phyloP scores from a whole-genome alignment of 2,329 filamentous ascomycete species.

The Aciculosporium take region DNA sequence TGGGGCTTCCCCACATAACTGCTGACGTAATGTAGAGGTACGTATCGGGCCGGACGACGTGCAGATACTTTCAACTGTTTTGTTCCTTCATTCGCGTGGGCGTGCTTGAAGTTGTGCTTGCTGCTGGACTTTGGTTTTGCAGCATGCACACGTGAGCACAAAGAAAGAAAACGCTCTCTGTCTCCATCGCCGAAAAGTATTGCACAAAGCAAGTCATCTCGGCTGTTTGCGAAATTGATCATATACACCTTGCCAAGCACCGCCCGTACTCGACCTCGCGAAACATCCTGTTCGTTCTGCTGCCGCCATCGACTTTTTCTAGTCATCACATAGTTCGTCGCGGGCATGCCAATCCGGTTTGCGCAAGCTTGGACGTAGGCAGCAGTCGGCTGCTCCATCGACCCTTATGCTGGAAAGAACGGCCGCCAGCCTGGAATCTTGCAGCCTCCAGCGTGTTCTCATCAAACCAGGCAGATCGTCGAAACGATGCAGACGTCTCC shows the following conservation, averaged over 20 bases:
- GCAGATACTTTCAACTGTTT: too few relatives aligned
- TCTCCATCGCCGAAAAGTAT: too few relatives aligned
- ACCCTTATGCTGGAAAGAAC: constrained; percentile 44
- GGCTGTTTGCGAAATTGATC: not conserved
- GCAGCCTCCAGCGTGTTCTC: constrained; percentile 38
- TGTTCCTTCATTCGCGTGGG: too few relatives aligned
- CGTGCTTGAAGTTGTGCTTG: too few relatives aligned
- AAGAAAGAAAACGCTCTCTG: too few relatives aligned
- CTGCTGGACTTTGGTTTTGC: too few relatives aligned
- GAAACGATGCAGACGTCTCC: constrained; percentile 29
- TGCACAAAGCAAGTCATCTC: too few relatives aligned
- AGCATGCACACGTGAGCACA: too few relatives aligned
- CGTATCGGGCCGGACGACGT: too few relatives aligned
- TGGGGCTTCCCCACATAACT: too few relatives aligned
- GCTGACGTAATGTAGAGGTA: too few relatives aligned
- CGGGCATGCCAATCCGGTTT: constrained; percentile 13
- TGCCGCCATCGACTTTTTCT: not conserved
- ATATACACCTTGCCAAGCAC: not conserved
- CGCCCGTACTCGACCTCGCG: not conserved
- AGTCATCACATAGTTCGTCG: constrained; percentile 2
- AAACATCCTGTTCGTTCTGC: not conserved
- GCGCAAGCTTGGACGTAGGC: constrained; percentile 9
- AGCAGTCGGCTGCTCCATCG: constrained; percentile 7
- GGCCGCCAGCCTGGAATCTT: constrained; percentile 40
- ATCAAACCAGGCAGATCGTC: constrained; percentile 22